A percentile compares a stretch with the other conserved stretches of the same genome.
These are phyloP conservation scores for Heteromeles arbutifolia DNA, from an alignment of 306 rosid species.

Conservation along the genomic window DNA sequence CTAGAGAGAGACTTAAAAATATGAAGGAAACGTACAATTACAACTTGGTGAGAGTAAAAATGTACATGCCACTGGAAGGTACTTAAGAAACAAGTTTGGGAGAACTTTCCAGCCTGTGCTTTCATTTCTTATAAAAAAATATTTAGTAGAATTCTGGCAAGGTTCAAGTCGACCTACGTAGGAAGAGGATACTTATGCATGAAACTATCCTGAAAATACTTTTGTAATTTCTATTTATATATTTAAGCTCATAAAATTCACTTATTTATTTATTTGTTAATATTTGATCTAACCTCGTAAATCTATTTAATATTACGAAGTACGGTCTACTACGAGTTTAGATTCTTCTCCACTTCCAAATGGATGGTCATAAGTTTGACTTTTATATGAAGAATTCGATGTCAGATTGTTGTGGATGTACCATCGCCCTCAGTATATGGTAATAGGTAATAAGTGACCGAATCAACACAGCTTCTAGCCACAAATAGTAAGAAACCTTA, in stretches of 20 bases:
- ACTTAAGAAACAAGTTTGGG: not conserved
- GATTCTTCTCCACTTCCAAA: not conserved
- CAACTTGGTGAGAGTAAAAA: not conserved
- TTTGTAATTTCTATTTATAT: no score
- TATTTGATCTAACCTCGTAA: no score
- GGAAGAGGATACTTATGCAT: not conserved
- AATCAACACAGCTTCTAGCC: not conserved
- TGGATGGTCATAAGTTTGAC: not conserved
- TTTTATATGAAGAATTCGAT: no score
- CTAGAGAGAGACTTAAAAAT: not conserved
- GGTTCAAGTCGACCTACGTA: not conserved
- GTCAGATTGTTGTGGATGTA: not conserved
- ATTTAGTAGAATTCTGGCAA: not conserved
- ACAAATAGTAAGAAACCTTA: not conserved
- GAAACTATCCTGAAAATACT: not conserved
- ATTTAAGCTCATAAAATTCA: not conserved
- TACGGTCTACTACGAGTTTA: no score
- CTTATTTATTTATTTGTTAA: not conserved
- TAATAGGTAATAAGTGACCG: not conserved
- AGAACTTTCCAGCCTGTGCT: not conserved
- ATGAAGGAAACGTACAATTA: not conserved
- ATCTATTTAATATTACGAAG: no score
- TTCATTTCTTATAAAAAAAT: not conserved
- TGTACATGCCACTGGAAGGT: not conserved
- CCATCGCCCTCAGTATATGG: not conserved